phyloP scores from a whole-genome alignment of 331 rosid genomes.

The Telfairia occidentalis region DNA sequence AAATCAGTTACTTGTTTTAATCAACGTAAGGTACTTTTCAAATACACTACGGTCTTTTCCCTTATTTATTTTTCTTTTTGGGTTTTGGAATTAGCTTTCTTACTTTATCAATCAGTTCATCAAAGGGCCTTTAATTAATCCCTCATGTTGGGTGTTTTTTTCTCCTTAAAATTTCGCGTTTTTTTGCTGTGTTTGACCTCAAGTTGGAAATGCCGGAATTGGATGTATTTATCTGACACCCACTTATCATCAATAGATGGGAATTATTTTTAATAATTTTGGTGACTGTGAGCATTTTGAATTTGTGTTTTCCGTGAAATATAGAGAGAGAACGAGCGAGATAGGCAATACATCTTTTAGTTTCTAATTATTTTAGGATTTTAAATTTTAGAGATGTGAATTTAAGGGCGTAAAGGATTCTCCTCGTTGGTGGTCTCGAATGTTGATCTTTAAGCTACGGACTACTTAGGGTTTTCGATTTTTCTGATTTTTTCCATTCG shows the following conservation, averaged over 20 bases:
- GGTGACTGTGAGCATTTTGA: constrained; percentile 31
- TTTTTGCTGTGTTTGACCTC: constrained; percentile 24
- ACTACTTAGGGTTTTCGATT: constrained; percentile 29
- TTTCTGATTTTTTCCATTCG: constrained; percentile 21
- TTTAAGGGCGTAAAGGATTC: constrained; percentile 36
- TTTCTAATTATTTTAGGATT: constrained; percentile 19
- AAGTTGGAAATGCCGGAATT: constrained; percentile 17
- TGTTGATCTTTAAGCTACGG: constrained; percentile 23
- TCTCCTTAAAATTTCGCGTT: constrained; percentile 2
- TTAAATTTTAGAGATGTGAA: constrained; percentile 22
- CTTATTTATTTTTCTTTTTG: not conserved
- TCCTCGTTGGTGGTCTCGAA: constrained; percentile 28
- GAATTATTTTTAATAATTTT: constrained; percentile 16
- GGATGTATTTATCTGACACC: constrained; percentile 20
- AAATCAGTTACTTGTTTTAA: constrained; percentile 13
- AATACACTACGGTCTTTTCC: not conserved
- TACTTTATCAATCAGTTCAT: constrained; percentile 25
- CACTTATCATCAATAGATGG: constrained; percentile 17
- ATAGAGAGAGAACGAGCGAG: constrained; percentile 1
- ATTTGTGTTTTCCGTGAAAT: constrained; percentile 20
- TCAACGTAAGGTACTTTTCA: not conserved
- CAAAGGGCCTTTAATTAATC: constrained; percentile 10
- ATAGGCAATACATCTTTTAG: constrained; percentile 18
- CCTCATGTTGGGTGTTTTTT: not conserved
- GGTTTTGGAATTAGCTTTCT: constrained; percentile 18